These are phyloP conservation scores for Thraustochytrium striatum DNA, from an alignment of 352 stramenopile species.

Conservation along the genomic window DNA sequence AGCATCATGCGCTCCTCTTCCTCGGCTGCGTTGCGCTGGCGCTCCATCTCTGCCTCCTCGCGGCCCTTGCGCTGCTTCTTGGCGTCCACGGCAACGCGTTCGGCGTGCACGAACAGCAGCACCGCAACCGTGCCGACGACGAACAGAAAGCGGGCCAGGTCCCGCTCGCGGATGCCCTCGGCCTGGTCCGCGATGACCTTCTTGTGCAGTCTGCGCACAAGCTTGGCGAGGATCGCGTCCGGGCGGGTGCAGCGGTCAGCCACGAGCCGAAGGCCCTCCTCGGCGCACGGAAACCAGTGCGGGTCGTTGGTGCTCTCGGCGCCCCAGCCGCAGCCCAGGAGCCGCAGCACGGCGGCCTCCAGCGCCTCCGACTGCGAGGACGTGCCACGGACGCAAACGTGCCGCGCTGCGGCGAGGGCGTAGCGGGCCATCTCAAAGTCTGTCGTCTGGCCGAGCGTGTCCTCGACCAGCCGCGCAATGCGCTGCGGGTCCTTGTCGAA, in stretches of 20 bases:
- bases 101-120: slow-evolving; percentile 86
- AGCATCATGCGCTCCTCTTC: slow-evolving; percentile 47
- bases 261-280: not conserved
- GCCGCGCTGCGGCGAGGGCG: not conserved
- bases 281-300: slow-evolving; percentile 15
- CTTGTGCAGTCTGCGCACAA: slow-evolving; percentile 40
- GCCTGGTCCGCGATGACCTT: not conserved
- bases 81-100: slow-evolving; percentile 74
- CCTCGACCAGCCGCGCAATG: not conserved
- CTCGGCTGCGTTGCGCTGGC: not conserved
- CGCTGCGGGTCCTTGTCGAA: slow-evolving; percentile 8
- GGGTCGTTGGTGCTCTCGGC: not conserved
- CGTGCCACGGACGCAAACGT: too few relatives aligned
- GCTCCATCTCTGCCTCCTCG: slow-evolving; percentile 9
- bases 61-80: slow-evolving; percentile 56
- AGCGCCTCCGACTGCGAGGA: not conserved
- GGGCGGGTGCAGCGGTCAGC: not conserved
- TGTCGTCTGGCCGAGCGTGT: not conserved
- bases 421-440: slow-evolving; percentile 4
- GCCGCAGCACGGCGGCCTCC: not conserved
- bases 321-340: not conserved
- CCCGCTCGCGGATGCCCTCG: not conserved
- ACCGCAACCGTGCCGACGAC: slow-evolving; percentile 89
- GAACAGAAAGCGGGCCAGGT: slow-evolving; percentile 87
- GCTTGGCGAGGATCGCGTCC: not conserved